phyloP scores from a whole-genome alignment of 2,329 filamentous ascomycete genomes.

The Pseudopithomyces maydicus region DNA sequence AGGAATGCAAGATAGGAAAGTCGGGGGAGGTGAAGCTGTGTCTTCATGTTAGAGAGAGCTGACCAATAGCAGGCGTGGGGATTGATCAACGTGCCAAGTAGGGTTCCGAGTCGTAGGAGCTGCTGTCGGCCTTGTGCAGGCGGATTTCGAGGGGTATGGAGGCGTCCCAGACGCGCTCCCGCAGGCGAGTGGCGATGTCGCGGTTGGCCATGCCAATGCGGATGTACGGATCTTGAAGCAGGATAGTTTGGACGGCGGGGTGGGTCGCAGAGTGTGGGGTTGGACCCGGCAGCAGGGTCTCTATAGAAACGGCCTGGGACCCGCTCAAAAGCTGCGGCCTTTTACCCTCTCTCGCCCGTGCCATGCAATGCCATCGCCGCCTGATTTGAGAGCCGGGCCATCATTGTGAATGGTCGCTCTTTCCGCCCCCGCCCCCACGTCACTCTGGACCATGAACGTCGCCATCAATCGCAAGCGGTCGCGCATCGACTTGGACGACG shows the following conservation, averaged over 20 bases:
- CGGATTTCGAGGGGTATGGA: conserved; percentile 64
- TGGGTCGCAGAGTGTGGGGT: conserved; percentile 1
- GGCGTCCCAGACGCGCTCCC: conserved; percentile 62
- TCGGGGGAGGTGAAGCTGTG: conserved; percentile 64
- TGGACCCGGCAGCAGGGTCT: conserved; percentile 15
- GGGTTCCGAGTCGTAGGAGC: conserved; percentile 63
- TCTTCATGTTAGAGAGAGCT: conserved; percentile 6
- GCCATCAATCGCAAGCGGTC: conserved; percentile 42
- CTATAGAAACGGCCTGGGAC: conserved; percentile 24
- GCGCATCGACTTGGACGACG: conserved; percentile 32
- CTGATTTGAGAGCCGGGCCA: conserved; percentile 6
- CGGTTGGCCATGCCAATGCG: conserved; percentile 23
- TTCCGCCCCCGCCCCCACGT: conserved; percentile 15
- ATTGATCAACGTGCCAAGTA: conserved; percentile 57
- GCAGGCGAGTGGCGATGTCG: conserved; percentile 47
- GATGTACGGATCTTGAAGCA: conserved; percentile 3
- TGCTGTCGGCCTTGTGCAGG: conserved; percentile 63
- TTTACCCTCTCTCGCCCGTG: not conserved
- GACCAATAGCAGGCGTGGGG: not conserved
- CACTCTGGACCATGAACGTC: conserved; percentile 34
- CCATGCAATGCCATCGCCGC: conserved; percentile 12
- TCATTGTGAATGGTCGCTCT: conserved; percentile 22
- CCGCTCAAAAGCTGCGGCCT: not conserved
- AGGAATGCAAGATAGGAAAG: conserved; percentile 72
- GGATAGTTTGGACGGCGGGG: conserved; percentile 9